Evolutionary conservation across 2,329 filamentous ascomycete genomes (phyloP), one percentile per base, ranked within the genome.

Genomic region (Hymenotorrendiella dingleyae): DNA sequence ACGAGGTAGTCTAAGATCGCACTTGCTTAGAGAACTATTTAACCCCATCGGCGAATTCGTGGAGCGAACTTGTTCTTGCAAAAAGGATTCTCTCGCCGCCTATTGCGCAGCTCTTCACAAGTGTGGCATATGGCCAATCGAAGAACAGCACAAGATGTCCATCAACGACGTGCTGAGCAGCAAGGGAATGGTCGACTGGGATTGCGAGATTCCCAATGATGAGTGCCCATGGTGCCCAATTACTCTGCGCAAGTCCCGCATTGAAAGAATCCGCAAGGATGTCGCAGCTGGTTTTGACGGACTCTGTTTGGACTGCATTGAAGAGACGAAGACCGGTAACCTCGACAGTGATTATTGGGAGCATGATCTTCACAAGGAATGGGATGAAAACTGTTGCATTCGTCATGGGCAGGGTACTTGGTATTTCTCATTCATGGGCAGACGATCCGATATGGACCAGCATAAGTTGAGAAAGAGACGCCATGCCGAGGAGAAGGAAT

Each of bases 21-120:
- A 19, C 10, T 16, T 30, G 6, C 4, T 16, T 6, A n/a, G 28
- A 9, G 16, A 7, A 19, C 12, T 14, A 4, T 19, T 8, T 19
- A 5, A 20, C 6, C 29, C n/a, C 11, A 11, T 32, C 29, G 11
- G 29, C n/a, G 6, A 6, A 16, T 32, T 32, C 29, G 5, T 32
- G 5, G 11, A 32, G 11, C 1, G 6, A 11, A 4, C 3, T 10
- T 33, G 30, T 19, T 4, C 19, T 1, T 33, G 30, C 22, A 28
- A 33, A 11, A 11, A 39, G 1, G 17, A 49, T 7, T 6, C 37
- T 1, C 32, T 50, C 20, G 4, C 16, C 1, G 40, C 51, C 2
- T 19, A 54, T 17, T 48, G 42, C 40, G 35, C 47, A 9, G 45
- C 42, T 11, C 43, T 55, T 8, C n/a, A 42, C 3, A 4, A 23